These are phyloP conservation scores for Globisporangium acanthophoron DNA, from an alignment of 352 stramenopile genomes.

Conservation along the genomic window DNA sequence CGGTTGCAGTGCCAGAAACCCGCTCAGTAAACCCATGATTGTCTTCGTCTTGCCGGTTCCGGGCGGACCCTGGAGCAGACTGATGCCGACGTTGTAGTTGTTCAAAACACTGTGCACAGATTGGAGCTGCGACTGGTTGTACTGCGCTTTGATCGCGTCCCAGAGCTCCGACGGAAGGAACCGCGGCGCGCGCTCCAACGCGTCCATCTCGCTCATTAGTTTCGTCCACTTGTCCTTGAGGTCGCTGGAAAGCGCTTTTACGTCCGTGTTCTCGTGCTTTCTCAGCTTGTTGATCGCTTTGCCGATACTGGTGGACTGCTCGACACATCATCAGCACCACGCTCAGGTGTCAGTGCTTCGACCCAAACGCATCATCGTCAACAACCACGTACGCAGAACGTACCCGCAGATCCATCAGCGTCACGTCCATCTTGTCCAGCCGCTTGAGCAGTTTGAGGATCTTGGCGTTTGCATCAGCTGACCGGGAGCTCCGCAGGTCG, in stretches of 20 bases:
- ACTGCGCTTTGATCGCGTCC: conserved; percentile 68
- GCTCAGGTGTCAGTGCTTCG: not conserved
- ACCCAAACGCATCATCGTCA: conserved; percentile 7
- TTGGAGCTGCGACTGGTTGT: conserved; percentile 85
- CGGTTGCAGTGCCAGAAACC: conserved; percentile 58
- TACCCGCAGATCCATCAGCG: conserved; percentile 75
- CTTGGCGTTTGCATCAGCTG: conserved; percentile 21
- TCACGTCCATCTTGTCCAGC: conserved; percentile 66
- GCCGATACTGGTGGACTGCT: conserved; percentile 75
- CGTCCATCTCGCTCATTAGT: conserved; percentile 65
- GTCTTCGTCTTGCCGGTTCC: conserved; percentile 95
- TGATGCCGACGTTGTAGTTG: conserved; percentile 82
- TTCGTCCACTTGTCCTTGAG: conserved; percentile 81
- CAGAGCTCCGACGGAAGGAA: conserved; percentile 64
- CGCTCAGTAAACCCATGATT: conserved; percentile 80
- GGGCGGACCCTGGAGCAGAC: conserved; percentile 92
- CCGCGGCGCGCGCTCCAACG: conserved; percentile 42
- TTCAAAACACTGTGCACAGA: conserved; percentile 84
- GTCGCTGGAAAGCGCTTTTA: conserved; percentile 34
- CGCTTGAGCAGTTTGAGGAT: conserved; percentile 63
- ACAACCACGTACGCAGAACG: conserved; percentile 5
- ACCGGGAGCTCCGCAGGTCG: conserved; percentile 33
- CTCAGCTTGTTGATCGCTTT: conserved; percentile 83
- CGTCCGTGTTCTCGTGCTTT: conserved; percentile 58
- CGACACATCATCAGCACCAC: conserved; percentile 1